Evolutionary conservation across 805 yeast genomes (phyloP), one percentile per base, ranked within the genome.

Genomic region (Hanseniaspora meyeri): DNA sequence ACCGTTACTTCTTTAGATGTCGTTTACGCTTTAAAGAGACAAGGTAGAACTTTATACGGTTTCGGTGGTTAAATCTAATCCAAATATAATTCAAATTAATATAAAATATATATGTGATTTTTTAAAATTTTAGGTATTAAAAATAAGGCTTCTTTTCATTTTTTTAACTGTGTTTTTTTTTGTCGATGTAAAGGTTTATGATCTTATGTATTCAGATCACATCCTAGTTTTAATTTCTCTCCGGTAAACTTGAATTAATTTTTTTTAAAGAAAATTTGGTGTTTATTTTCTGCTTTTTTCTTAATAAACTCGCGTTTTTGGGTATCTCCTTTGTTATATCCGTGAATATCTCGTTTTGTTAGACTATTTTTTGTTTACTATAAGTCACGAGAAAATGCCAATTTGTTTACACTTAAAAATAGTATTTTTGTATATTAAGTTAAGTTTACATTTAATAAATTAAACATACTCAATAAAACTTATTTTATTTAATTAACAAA

Each of bases 31-130:
- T 86, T 91, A 77, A 91, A 91, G 91, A 88, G 97, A 84, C 97
- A 91, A 81, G 97, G 97, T 73, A 86, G 97, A 80, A 91, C 97
- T 78, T 84, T 91, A 75, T 90, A 90, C 75, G 97, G 97, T 89
- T 91, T 90, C 85, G 97, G 97, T 81, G 96, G 96, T 84, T 91
- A 85, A 80, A 66, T 68, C 20, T 43, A 40, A 38, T 45, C 43
- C 40, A 51, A 48, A 37, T 55, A 48, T 40, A 39, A 46, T 47
- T 47, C 29, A 20, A 37, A 31, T 40, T 37, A 40, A 48, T 24
- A 38, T 32, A 47, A 42, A 24, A 53, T 46, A 43, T 40, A 36
- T 48, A 45, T 48, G 52, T 54, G 57, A 48, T 48, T 54, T 48
- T 48, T 45, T 45, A 48, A 47, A 54, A 48, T 47, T 54, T 54